Base-by-base conservation (phyloP, 306 rosid genomes). In the Geum urbanum region DNA sequence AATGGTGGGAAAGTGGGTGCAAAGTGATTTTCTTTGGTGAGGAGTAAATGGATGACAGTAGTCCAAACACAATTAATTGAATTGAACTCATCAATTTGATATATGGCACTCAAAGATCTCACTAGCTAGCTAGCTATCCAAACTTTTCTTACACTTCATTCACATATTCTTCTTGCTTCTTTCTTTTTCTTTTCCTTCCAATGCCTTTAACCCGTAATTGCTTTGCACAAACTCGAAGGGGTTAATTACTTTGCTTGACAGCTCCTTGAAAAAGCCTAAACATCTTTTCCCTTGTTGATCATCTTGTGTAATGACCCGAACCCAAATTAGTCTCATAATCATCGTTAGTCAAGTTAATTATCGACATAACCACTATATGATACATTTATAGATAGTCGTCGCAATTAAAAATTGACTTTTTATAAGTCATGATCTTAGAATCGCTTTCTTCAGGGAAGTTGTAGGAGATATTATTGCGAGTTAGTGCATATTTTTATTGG, bases 21-120 rank as follows among this genome's bases (percentile, higher is more conserved):
- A 83, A 86, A 82, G 75, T 73, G 57, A 45, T 67, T 85, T 55
- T 69, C 57, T 75, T 78, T n/a, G 37, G 37, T 12, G 43, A 60
- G 20, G 82, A 61, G 79, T 62, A 81, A 84, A 86, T 87, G 95
- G 92, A 86, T 86, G 91, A 82, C 94, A 87, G 87, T 75, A 86
- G 88, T 79, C 85, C 87, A 74, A 85, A 71, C 81, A 85, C 86
- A 77, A 73, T 80, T 77, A 69, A 79, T 52, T 87, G 77, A 77
- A 67, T 70, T 79, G 75, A 81, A 67, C 37, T 32, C 37, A 32
- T 32, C 37, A 32, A 32, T 81, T 78, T 72, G 79, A 71, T 79
- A 81, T 81, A 84, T 81, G 75, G 77, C 87, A 84, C 81, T 83
- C 77, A 81, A 78, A 82, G 41, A 80, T 72, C 77, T 74, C 72